Evolutionary conservation across 805 yeast genomes (phyloP).

Genomic region (Metschnikowia gruessii): DNA sequence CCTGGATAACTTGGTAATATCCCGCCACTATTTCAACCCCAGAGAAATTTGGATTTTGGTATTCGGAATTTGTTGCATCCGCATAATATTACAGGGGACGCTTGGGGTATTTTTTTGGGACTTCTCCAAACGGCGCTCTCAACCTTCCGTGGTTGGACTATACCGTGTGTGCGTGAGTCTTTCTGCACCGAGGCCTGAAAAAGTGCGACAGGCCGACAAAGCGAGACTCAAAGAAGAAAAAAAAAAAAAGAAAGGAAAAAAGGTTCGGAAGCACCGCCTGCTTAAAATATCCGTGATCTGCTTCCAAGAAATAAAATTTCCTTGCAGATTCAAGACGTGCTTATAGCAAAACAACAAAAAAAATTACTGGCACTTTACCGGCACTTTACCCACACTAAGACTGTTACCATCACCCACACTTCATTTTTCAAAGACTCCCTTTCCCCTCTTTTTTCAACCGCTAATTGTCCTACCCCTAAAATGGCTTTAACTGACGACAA

Average conservation of each 20-base stretch:
- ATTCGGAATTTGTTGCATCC: not conserved
- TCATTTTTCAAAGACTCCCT: not conserved
- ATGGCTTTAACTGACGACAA: constrained; percentile 26
- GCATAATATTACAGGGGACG: not conserved
- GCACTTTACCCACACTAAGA: not conserved
- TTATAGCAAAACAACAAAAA: too few relatives aligned
- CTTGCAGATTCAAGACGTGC: too few relatives aligned
- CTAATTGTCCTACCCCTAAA: not conserved
- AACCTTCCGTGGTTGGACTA: not conserved
- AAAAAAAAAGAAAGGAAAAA: not conserved
- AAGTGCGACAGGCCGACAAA: constrained; percentile 4
- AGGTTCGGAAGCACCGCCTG: not conserved
- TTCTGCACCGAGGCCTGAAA: constrained; percentile 9
- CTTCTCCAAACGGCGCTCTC: not conserved
- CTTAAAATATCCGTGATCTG: constrained; percentile 3
- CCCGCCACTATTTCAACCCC: not conserved
- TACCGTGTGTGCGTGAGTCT: constrained; percentile 7
- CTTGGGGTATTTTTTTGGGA: constrained; percentile 1
- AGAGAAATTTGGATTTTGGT: too few relatives aligned
- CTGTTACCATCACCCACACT: not conserved
- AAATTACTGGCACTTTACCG: too few relatives aligned
- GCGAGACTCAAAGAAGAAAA: constrained; percentile 1
- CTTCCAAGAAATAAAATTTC: not conserved
- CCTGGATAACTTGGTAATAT: too few relatives aligned
- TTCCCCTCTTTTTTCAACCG: not conserved